Conservation (phyloP, 371 early-diverging fungal genomes). For the Mortierella polycephala region DNA sequence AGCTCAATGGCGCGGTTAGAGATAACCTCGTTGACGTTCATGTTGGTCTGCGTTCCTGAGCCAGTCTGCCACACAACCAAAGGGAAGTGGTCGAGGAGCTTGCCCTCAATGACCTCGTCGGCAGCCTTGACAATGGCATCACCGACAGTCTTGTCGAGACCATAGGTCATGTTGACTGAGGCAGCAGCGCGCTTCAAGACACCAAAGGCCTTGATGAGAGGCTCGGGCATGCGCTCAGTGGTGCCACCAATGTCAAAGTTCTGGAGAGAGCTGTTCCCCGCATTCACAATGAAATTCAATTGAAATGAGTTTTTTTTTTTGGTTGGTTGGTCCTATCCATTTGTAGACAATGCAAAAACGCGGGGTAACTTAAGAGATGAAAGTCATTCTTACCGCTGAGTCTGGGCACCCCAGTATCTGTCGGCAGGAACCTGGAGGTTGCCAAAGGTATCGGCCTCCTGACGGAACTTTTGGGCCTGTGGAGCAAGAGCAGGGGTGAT, state of each 20-base stretch:
- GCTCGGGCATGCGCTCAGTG: conserved; percentile 93
- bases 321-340: background rate
- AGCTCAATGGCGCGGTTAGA: conserved; percentile 97
- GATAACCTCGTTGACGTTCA: conserved; percentile 95
- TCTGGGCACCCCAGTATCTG: conserved; percentile 97
- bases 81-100: conserved; percentile 91
- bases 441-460: conserved; percentile 95
- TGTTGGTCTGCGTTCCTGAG: conserved; percentile 98
- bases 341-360: conserved; percentile 6
- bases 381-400: conserved; percentile 76
- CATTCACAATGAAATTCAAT: conserved; percentile 2
- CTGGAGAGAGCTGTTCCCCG: conserved; percentile 72
- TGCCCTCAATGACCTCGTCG: conserved; percentile 90
- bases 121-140: conserved; percentile 90
- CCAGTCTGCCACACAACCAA: conserved; percentile 98
- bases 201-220: conserved; percentile 93
- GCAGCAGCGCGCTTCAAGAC: conserved; percentile 95
- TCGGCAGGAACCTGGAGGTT: conserved; percentile 92
- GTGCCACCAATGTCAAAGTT: conserved; percentile 97
- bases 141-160: conserved; percentile 80
- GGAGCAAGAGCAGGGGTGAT: conserved; percentile 20
- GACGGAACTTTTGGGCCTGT: conserved; percentile 71
- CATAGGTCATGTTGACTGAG: conserved; percentile 88
- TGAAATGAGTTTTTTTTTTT: background rate
- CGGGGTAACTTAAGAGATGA: conserved; percentile 12